These are phyloP conservation scores for Aspergillus texensis DNA, from an alignment of 2,329 filamentous ascomycete genomes.

Conservation along the genomic window DNA sequence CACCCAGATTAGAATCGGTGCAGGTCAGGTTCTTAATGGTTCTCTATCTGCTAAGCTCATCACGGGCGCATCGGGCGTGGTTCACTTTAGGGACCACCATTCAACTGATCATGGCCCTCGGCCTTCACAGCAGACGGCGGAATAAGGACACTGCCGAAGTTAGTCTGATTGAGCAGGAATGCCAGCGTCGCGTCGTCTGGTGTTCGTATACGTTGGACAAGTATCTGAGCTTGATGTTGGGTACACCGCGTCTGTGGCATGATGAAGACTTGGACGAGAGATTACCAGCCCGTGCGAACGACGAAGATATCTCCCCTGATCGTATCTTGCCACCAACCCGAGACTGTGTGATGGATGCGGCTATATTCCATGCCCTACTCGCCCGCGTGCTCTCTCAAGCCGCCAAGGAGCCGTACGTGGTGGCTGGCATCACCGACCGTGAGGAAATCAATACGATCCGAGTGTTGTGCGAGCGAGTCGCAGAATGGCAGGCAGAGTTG, in stretches of 20 bases:
- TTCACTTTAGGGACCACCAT: slow-evolving; percentile 40
- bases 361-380: slow-evolving; percentile 23
- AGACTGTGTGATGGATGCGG: slow-evolving; percentile 29
- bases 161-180: slow-evolving; percentile 30
- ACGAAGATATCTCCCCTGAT: slow-evolving; percentile 18
- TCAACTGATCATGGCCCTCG: slow-evolving; percentile 40
- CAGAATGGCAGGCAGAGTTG: slow-evolving; percentile 19
- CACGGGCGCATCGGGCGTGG: slow-evolving; percentile 41
- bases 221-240: slow-evolving; percentile 43
- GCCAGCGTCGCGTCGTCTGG: slow-evolving; percentile 42
- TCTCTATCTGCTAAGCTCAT: slow-evolving; percentile 41
- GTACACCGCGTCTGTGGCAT: slow-evolving; percentile 39
- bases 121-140: slow-evolving; percentile 34
- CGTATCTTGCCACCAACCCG: slow-evolving; percentile 7
- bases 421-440: slow-evolving; percentile 15
- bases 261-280: slow-evolving; percentile 28
- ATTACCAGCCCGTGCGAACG: slow-evolving; percentile 16
- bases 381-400: slow-evolving; percentile 23
- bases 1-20: slow-evolving; percentile 12
- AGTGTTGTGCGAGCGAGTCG: slow-evolving; percentile 15
- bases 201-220: slow-evolving; percentile 43
- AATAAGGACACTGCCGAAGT: slow-evolving; percentile 7
- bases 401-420: slow-evolving; percentile 24
- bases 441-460: slow-evolving; percentile 15
- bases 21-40: slow-evolving; percentile 13